Conservation (phyloP, 1,139 yeast genomes). For the Debaryomyces sp. region DNA sequence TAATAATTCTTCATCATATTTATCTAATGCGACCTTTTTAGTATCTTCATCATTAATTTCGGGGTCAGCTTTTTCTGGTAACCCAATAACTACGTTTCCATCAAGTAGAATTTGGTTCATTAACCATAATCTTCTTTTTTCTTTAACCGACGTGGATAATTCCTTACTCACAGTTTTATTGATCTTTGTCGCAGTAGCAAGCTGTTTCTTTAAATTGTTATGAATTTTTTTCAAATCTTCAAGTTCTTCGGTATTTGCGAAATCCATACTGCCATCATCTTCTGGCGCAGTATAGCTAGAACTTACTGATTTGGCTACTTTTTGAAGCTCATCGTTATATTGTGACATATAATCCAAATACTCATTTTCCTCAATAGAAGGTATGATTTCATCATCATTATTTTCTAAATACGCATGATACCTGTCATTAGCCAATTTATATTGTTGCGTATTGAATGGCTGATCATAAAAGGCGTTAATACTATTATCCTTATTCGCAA, state of each 20-base stretch:
- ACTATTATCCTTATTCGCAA: conserved; percentile 16
- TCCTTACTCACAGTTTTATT: conserved; percentile 47
- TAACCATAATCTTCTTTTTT: conserved; percentile 52
- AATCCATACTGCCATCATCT: conserved; percentile 9
- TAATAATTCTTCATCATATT: conserved; percentile 33
- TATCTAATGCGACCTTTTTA: conserved; percentile 31
- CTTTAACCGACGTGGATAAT: conserved; percentile 35
- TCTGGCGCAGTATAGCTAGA: not conserved
- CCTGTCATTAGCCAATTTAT: conserved; percentile 34
- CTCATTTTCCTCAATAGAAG: conserved; percentile 10
- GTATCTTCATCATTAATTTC: conserved; percentile 15
- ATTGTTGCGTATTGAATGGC: conserved; percentile 39
- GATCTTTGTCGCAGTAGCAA: conserved; percentile 52
- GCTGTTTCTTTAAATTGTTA: conserved; percentile 20
- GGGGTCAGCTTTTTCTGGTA: conserved; percentile 28
- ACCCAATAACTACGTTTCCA: conserved; percentile 43
- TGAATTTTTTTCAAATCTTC: conserved; percentile 23
- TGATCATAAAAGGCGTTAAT: conserved; percentile 23
- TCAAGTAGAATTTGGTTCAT: conserved; percentile 63
- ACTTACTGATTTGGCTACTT: conserved; percentile 1
- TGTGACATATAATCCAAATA: not conserved
- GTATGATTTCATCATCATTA: conserved; percentile 14
- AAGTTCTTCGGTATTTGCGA: conserved; percentile 21
- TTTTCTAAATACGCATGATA: conserved; percentile 30
- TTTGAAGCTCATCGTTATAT: conserved; percentile 9